phyloP scores from a whole-genome alignment of 1,284 basidiomycete genomes.

The Pholiota adiposa region DNA sequence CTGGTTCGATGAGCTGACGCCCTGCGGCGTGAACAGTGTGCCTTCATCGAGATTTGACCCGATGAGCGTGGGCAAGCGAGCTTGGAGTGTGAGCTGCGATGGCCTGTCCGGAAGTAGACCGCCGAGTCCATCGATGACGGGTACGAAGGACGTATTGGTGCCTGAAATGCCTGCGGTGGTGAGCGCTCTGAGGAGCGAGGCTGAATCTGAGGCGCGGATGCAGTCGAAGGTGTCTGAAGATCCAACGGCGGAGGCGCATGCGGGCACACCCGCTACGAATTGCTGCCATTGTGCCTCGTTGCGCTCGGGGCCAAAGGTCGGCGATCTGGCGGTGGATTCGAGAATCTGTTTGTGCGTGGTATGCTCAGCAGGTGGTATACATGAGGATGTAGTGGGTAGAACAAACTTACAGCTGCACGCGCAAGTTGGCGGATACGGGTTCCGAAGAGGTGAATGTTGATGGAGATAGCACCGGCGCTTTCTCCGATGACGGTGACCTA shows the following conservation, averaged over 20 bases:
- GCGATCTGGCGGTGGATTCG: slow-evolving; percentile 27
- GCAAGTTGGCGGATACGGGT: slow-evolving; percentile 39
- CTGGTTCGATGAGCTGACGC: slow-evolving; percentile 31
- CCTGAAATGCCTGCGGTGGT: slow-evolving; percentile 4
- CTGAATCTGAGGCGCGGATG: slow-evolving; percentile 37
- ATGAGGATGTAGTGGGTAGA: not conserved
- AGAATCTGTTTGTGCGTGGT: slow-evolving; percentile 29
- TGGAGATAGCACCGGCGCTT: slow-evolving; percentile 52
- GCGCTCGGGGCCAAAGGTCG: slow-evolving; percentile 30
- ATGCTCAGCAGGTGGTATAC: slow-evolving; percentile 30
- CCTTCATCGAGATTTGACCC: slow-evolving; percentile 44
- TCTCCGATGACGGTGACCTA: slow-evolving; percentile 57
- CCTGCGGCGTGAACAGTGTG: slow-evolving; percentile 35
- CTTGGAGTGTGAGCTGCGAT: slow-evolving; percentile 35
- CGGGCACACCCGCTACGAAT: slow-evolving; percentile 40
- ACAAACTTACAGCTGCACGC: slow-evolving; percentile 42
- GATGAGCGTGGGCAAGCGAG: slow-evolving; percentile 48
- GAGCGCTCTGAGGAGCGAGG: slow-evolving; percentile 35
- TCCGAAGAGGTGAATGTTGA: slow-evolving; percentile 42
- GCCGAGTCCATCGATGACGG: slow-evolving; percentile 30
- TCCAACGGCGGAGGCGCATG: slow-evolving; percentile 31
- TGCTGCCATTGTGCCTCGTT: slow-evolving; percentile 40
- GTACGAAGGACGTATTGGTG: slow-evolving; percentile 5
- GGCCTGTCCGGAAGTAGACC: slow-evolving; percentile 45
- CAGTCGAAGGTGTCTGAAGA: slow-evolving; percentile 43